A percentile compares a stretch with the other conserved stretches of the same genome.
phyloP scores from a whole-genome alignment of 345 rosid genomes.

The Firmiana major region DNA sequence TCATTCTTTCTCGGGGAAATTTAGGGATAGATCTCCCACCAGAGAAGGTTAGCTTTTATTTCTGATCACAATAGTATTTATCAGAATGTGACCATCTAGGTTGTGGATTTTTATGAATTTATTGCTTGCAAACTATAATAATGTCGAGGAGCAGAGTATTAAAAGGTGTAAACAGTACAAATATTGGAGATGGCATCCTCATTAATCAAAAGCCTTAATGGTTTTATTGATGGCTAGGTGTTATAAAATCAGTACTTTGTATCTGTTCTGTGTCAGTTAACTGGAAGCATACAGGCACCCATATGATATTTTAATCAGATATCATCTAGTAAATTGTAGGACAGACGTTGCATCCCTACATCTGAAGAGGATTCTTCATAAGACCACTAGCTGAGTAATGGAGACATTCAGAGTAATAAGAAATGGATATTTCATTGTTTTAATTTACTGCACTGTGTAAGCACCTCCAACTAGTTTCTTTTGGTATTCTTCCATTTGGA shows the following conservation, averaged over 20 bases:
- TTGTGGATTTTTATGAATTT: neutral
- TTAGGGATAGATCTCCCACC: conserved; percentile 74
- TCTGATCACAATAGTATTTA: neutral
- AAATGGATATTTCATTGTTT: neutral
- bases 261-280: too few relatives aligned
- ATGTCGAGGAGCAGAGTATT: neutral
- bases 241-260: too few relatives aligned
- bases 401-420: neutral
- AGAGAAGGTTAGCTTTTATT: conserved; percentile 48
- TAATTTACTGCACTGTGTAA: neutral
- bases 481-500: conserved; percentile 8
- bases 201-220: neutral
- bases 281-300: too few relatives aligned
- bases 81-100: neutral
- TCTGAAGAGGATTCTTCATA: neutral
- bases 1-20: conserved; percentile 68
- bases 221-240: too few relatives aligned
- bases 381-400: neutral
- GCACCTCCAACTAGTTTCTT: neutral
- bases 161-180: neutral
- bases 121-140: neutral
- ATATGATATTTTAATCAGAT: neutral
- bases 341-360: neutral
- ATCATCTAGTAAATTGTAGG: neutral
- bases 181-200: neutral